Evolutionary conservation across 2,329 filamentous ascomycete genomes (phyloP).

Genomic region (Apiospora pterosperma): DNA sequence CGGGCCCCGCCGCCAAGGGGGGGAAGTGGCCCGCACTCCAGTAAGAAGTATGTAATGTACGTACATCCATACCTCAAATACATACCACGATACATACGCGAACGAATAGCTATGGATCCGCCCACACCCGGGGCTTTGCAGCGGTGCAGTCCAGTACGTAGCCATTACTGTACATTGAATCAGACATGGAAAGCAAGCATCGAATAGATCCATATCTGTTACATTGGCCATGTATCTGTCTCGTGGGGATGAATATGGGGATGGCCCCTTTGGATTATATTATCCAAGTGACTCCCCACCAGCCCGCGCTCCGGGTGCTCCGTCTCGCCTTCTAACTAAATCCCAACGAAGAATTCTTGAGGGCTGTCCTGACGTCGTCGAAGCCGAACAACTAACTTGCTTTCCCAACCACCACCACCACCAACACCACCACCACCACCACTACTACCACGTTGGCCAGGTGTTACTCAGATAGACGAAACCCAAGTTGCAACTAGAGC

Average conservation of each 20-base stretch:
- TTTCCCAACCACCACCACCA: not conserved
- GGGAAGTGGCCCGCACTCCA: not conserved
- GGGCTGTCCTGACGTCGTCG: conserved; percentile 1
- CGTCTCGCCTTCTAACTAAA: not conserved
- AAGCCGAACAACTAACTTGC: not conserved
- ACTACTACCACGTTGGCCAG: not conserved
- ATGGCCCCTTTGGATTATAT: conserved; percentile 9
- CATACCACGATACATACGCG: conserved; percentile 1
- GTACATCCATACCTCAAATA: not conserved
- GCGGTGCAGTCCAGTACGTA: conserved; percentile 4
- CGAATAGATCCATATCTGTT: not conserved
- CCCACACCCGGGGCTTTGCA: not conserved
- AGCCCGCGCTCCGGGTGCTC: conserved; percentile 4
- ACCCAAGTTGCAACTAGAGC: not conserved
- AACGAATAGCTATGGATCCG: conserved; percentile 3
- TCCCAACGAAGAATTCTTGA: not conserved
- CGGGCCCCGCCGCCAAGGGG: conserved; percentile 2
- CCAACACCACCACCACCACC: no score
- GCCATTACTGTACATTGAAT: conserved; percentile 4
- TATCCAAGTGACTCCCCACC: conserved; percentile 9
- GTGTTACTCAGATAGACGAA: conserved; percentile 3
- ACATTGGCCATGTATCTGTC: conserved; percentile 2
- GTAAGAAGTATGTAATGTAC: not conserved
- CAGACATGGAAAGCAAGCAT: not conserved
- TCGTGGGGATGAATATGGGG: conserved; percentile 6